phyloP scores from a whole-genome alignment of 495 filamentous ascomycete species.

The Gamarada debralockiae region DNA sequence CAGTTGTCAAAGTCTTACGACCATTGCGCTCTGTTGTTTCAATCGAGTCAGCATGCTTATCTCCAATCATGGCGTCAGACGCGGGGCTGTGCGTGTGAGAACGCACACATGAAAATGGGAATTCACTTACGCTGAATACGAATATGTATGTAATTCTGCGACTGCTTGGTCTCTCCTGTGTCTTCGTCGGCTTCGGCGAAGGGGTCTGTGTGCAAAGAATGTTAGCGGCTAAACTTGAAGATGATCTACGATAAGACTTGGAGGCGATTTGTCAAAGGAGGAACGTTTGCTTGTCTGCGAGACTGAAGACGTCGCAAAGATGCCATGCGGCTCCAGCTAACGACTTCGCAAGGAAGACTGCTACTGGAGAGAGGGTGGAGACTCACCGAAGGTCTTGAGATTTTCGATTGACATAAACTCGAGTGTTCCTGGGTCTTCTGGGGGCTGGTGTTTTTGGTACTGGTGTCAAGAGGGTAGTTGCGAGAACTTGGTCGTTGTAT shows the following conservation, averaged over 20 bases:
- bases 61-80: constrained; percentile 14
- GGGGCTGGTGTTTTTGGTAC: constrained; percentile 21
- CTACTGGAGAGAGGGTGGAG: constrained; percentile 21
- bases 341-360: constrained; percentile 12
- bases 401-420: constrained; percentile 99
- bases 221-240: constrained; percentile 17
- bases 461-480: constrained; percentile 11
- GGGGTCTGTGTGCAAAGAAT: constrained; percentile 63
- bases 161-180: constrained; percentile 85
- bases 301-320: too few relatives aligned
- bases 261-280: not conserved
- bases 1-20: constrained; percentile 99
- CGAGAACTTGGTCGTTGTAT: constrained; percentile 14
- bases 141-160: constrained; percentile 99
- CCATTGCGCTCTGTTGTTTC: constrained; percentile 88
- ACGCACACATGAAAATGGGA: constrained; percentile 10
- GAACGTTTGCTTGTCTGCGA: not conserved
- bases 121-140: constrained; percentile 88
- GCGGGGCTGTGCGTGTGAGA: constrained; percentile 1
- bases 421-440: constrained; percentile 36
- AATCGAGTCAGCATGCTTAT: constrained; percentile 24
- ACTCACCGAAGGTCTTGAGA: constrained; percentile 97
- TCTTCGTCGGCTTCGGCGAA: constrained; percentile 99
- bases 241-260: not conserved
- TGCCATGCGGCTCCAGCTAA: too few relatives aligned